Evolutionary conservation across 352 stramenopile genomes (phyloP).

Genomic region (Phytophthora niederhauseri): DNA sequence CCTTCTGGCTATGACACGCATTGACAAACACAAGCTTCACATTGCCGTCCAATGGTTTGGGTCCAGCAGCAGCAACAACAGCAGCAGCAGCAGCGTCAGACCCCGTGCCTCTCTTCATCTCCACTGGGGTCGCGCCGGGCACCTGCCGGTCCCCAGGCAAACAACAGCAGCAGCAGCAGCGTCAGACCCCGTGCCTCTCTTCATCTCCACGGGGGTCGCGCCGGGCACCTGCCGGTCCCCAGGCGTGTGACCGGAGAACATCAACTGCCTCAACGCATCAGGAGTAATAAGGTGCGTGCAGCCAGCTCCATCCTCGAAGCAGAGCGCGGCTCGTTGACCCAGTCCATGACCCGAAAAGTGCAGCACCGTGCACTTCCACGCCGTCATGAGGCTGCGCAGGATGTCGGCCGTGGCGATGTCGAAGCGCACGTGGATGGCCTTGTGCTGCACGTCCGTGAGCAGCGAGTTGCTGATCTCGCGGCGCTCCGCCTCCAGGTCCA

Average conservation of each 20-base stretch:
- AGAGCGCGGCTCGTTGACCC: conserved; percentile 67
- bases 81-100: neutral
- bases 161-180: neutral
- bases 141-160: conserved; percentile 25
- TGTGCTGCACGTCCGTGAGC: conserved; percentile 72
- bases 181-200: neutral
- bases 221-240: conserved; percentile 27
- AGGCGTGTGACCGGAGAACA: conserved; percentile 48
- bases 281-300: conserved; percentile 81
- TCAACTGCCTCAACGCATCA: conserved; percentile 64
- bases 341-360: conserved; percentile 85
- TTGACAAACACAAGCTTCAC: conserved; percentile 86
- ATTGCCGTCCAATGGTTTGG: conserved; percentile 33
- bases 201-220: conserved; percentile 28
- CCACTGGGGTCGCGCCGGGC: conserved; percentile 23
- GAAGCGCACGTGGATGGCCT: conserved; percentile 78
- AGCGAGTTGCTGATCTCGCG: conserved; percentile 73
- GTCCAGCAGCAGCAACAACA: neutral
- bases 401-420: conserved; percentile 81
- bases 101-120: conserved; percentile 11
- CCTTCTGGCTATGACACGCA: conserved; percentile 85
- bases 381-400: conserved; percentile 79
- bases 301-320: conserved; percentile 79
- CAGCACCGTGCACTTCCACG: conserved; percentile 73
- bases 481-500: conserved; percentile 77